Base-by-base conservation (phyloP, 192 early-diverging fungal species). In the Pilaira anomala region DNA sequence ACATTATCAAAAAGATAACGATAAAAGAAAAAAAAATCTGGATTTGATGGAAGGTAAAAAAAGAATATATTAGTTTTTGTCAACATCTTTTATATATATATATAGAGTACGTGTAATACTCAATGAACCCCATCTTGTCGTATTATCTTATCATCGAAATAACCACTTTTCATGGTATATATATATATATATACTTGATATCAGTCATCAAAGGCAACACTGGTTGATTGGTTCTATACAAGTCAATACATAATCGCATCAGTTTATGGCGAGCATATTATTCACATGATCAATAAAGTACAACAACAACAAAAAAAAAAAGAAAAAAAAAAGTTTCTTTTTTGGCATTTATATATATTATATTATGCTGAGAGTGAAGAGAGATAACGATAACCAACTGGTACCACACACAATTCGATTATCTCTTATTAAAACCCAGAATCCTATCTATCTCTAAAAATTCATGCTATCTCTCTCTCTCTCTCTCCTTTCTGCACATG, bases 11-110 rank as follows among this genome's bases (percentile, higher is more conserved):
- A 7, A 48, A 60, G 30, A 62, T 69, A 21, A 59, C 44, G 16
- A 46, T 44, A 14, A 76, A n/a, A n/a, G n/a, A n/a, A n/a, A n/a
- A n/a, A 76, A 26, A 65, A 67, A 25, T 29, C 65, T 8, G 74
- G 74, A 16, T 70, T 62, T 56, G 74, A 76, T 49, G 69, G 61
- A 40, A 69, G 52, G 74, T 71, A 63, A 49, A 41, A n/a, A n/a
- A n/a, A n/a, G n/a, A n/a, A n/a, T n/a, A n/a, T n/a, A n/a, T n/a
- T n/a, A n/a, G n/a, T n/a, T n/a, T n/a, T n/a, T n/a, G n/a, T n/a
- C n/a, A n/a, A n/a, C n/a, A n/a, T n/a, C n/a, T n/a, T n/a, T n/a
- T 8, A 45, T 44, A 48, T 29, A 21, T 22, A 46, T 6, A 33
- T 16, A n/a, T 8, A 75, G 73, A 51, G 67, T 70, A 18, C 63